Conservation (phyloP, 306 rosid species). For the Vigna unguiculata region DNA sequence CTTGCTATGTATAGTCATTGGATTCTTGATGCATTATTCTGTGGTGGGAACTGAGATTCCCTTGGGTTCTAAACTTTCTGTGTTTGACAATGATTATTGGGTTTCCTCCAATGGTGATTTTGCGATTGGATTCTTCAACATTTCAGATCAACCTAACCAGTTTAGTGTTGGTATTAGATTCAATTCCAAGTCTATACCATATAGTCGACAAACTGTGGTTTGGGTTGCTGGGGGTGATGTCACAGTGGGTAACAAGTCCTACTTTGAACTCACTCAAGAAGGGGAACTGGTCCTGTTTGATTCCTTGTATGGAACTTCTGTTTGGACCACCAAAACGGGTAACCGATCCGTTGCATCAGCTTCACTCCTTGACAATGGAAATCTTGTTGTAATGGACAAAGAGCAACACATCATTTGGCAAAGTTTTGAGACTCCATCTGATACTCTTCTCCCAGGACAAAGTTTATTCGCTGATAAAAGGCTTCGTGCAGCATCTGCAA, state of each 20-base stretch:
- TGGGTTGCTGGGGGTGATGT: constrained; percentile 68
- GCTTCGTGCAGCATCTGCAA: constrained; percentile 73
- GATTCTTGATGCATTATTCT: constrained; percentile 49
- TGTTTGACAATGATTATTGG: constrained; percentile 57
- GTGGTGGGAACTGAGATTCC: constrained; percentile 60
- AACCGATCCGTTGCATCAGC: constrained; percentile 58
- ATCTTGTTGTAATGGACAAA: constrained; percentile 63
- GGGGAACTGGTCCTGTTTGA: constrained; percentile 69
- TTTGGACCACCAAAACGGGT: constrained; percentile 60
- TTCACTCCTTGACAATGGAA: constrained; percentile 63
- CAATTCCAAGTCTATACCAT: constrained; percentile 63
- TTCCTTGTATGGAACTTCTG: constrained; percentile 43
- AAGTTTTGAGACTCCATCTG: constrained; percentile 66
- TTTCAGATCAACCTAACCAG: constrained; percentile 55
- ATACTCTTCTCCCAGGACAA: constrained; percentile 80
- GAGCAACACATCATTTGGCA: constrained; percentile 60
- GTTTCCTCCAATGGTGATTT: constrained; percentile 72
- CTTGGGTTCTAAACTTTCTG: constrained; percentile 70
- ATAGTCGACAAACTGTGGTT: constrained; percentile 53
- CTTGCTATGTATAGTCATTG: constrained; percentile 47
- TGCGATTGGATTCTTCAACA: constrained; percentile 65
- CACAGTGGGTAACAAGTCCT: constrained; percentile 59
- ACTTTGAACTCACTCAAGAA: constrained; percentile 55
- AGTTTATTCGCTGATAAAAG: constrained; percentile 43
- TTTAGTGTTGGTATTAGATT: constrained; percentile 67